These are phyloP conservation scores for Alternaria ventricosa DNA, from an alignment of 2,329 filamentous ascomycete species.

Conservation along the genomic window DNA sequence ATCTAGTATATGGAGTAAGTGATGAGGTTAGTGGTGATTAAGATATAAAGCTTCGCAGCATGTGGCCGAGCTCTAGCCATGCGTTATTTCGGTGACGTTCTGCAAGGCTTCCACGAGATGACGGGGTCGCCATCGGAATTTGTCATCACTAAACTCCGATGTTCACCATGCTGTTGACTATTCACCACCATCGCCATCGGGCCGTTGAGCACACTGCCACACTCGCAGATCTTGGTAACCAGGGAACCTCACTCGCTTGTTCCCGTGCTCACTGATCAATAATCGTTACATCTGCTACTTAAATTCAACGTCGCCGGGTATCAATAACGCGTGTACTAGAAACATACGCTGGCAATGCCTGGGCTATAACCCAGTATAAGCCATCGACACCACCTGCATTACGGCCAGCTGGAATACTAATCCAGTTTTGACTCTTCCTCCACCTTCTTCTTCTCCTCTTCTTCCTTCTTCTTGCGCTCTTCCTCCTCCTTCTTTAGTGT, in stretches of 20 bases:
- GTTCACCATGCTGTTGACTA: background rate
- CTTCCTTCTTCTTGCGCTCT: constrained; percentile 13
- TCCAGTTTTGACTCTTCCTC: constrained; percentile 22
- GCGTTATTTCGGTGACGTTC: constrained; percentile 41
- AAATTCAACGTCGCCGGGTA: constrained; percentile 19
- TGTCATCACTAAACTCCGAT: constrained; percentile 36
- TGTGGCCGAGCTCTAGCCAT: constrained; percentile 25
- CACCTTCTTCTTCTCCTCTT: constrained; percentile 16
- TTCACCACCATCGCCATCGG: background rate
- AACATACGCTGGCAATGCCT: constrained; percentile 3
- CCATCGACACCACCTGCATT: background rate
- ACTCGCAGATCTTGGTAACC: background rate
- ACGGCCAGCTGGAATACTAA: constrained; percentile 28
- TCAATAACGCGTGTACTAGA: constrained; percentile 22
- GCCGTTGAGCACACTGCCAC: background rate
- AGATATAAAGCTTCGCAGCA: constrained; percentile 34
- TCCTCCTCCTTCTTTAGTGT: constrained; percentile 20
- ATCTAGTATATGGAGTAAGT: constrained; percentile 22
- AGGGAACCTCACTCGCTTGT: background rate
- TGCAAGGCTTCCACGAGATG: constrained; percentile 41
- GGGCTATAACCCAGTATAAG: constrained; percentile 6
- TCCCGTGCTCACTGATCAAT: background rate
- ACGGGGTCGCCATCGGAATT: constrained; percentile 39
- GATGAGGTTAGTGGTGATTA: constrained; percentile 36
- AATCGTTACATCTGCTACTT: background rate